Percentiles rank a stretch among this genome's conserved stretches.
phyloP scores from a whole-genome alignment of 2,329 filamentous ascomycete genomes.

The Diplodia scrobiculata region DNA sequence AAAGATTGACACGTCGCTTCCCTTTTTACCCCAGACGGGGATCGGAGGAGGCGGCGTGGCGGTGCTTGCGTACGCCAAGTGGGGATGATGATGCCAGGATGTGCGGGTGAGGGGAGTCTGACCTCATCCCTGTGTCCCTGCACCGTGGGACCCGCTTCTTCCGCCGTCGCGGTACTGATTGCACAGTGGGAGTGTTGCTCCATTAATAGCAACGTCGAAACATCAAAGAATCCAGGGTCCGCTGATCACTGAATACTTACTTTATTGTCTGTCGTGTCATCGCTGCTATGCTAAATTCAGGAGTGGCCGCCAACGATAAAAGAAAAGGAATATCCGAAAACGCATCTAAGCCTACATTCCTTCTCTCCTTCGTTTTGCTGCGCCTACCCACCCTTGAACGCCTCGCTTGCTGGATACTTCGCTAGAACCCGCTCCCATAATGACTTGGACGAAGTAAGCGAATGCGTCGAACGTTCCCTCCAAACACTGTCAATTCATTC shows the following conservation, averaged over 20 bases:
- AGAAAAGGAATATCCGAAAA: background rate
- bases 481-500: background rate
- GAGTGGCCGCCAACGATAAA: background rate
- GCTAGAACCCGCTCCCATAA: background rate
- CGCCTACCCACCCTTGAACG: constrained; percentile 1
- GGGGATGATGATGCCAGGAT: background rate
- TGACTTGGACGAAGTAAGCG: background rate
- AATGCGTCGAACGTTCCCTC: background rate
- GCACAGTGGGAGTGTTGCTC: background rate
- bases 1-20: constrained; percentile 6
- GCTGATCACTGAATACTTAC: background rate
- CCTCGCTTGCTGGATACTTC: background rate
- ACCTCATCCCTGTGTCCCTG: constrained; percentile 15
- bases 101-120: constrained; percentile 4
- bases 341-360: background rate
- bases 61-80: constrained; percentile 21
- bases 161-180: background rate
- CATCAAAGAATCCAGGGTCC: background rate
- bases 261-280: too few species aligned
- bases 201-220: background rate
- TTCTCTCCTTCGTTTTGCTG: background rate
- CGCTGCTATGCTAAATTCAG: background rate
- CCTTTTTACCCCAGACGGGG: background rate
- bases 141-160: constrained; percentile 8
- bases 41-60: background rate